Conservation (phyloP, 257 asterid species). For the Solanum etuberosum region DNA sequence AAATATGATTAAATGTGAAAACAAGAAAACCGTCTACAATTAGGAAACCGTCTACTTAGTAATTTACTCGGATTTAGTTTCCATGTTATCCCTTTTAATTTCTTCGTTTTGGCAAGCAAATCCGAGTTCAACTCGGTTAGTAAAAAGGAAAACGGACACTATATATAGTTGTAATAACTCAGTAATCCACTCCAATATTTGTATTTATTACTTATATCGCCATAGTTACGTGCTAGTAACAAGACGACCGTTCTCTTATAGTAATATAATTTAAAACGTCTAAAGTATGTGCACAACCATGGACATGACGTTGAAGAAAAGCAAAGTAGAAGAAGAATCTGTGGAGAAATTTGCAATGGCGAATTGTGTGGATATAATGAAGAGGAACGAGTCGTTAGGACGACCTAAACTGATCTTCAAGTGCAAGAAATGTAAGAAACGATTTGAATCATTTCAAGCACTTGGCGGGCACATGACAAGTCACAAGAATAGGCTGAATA, state of each 20-base stretch:
- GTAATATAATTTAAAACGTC: neutral
- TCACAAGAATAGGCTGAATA: neutral
- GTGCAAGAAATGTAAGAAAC: neutral
- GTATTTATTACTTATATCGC: too few relatives aligned
- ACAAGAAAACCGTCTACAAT: too few relatives aligned
- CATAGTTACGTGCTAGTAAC: too few relatives aligned
- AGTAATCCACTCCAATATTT: neutral
- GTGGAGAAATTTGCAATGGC: neutral
- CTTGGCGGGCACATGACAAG: neutral
- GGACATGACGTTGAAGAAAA: neutral
- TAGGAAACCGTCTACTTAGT: neutral
- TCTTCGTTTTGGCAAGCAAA: neutral
- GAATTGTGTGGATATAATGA: neutral
- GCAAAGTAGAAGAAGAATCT: neutral
- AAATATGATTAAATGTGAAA: too few relatives aligned
- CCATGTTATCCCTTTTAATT: neutral
- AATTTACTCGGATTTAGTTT: neutral
- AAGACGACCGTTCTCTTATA: too few relatives aligned
- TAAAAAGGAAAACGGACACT: neutral
- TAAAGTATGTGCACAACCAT: neutral
- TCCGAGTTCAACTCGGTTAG: neutral
- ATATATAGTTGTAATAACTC: neutral
- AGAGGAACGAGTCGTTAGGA: neutral
- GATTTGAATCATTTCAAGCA: neutral
- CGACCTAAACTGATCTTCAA: neutral